Conservation (phyloP, 1,284 basidiomycete species). For the Austroboletus niveus region DNA sequence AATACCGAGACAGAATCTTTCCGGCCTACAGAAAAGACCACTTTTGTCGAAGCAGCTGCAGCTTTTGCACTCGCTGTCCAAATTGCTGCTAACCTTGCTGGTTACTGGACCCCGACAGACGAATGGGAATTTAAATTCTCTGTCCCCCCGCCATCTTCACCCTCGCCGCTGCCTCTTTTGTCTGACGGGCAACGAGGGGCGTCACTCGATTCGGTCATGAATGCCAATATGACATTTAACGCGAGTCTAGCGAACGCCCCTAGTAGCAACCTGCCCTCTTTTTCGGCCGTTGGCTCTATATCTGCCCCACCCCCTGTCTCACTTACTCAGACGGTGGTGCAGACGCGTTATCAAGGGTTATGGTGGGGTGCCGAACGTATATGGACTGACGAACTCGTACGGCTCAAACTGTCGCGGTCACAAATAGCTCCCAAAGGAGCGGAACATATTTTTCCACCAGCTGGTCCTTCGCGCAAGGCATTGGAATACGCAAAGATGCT, state of each 20-base stretch:
- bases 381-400: slow-evolving; percentile 81
- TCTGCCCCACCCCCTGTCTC: slow-evolving; percentile 21
- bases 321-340: slow-evolving; percentile 37
- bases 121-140: slow-evolving; percentile 62
- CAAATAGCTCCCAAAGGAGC: slow-evolving; percentile 64
- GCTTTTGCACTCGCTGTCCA: slow-evolving; percentile 68
- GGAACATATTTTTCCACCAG: slow-evolving; percentile 54
- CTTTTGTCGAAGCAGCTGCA: slow-evolving; percentile 47
- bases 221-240: slow-evolving; percentile 36
- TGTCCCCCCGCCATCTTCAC: slow-evolving; percentile 23
- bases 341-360: slow-evolving; percentile 71
- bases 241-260: slow-evolving; percentile 22
- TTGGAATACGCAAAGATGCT: slow-evolving; percentile 32
- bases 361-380: slow-evolving; percentile 91
- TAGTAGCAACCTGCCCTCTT: background rate
- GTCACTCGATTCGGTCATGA: slow-evolving; percentile 35
- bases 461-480: slow-evolving; percentile 50
- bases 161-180: slow-evolving; percentile 6
- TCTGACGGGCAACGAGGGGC: slow-evolving; percentile 9
- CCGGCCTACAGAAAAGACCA: slow-evolving; percentile 42
- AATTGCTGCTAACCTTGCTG: slow-evolving; percentile 56
- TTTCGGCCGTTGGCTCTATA: background rate
- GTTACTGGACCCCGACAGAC: slow-evolving; percentile 68
- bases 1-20: slow-evolving; percentile 48
- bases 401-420: slow-evolving; percentile 67